Base-by-base conservation (phyloP, 495 filamentous ascomycete species). In the Penicillium flavigenum region DNA sequence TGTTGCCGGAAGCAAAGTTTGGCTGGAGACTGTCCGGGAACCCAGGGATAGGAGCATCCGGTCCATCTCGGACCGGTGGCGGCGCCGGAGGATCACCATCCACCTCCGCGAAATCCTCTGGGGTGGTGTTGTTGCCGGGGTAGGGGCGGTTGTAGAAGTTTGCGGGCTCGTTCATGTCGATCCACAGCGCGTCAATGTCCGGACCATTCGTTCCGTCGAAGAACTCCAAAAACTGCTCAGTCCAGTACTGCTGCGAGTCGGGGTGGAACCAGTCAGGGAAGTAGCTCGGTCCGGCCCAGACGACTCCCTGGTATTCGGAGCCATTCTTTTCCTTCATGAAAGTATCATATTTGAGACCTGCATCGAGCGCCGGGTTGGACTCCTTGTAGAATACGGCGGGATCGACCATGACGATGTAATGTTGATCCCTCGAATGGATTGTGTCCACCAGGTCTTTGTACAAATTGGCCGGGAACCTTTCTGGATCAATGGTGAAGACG, bases 251-350 rank as follows among this genome's bases (percentile, higher is more conserved):
- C 52, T 68, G 62, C 2, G 59, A 47, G 9, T 50, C 38, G 14
- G 62, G 62, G 36, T 62, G 54, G 43, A 68, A 63, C 65, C 65
- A 68, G 31, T 68, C 65, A 31, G 63, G 62, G 58, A 64, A 68
- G 46, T 57, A 51, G 17, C 59, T 68, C n/a, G 59, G 55, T 32
- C 65, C 65, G 45, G 65, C 46, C 65, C 65, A 68, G 34, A 68
- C 63, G 32, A 57, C 65, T 1, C 62, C 65, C 14, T 59, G 44
- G 27, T 65, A 68, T 5, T 58, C 51, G 26, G 58, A 45, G 17
- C 59, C 60, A 17, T 68, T 53, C 2, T 49, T 39, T 22, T 61
- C 48, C 19, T 51, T 60, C 53, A 68, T 57, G 49, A 65, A 68
- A 5, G 57, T 54, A 11, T 47, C 62, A 19, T 61, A 54, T 36